Evolutionary conservation across 2,329 filamentous ascomycete species (phyloP).

Genomic region (Teratosphaeria destructans): DNA sequence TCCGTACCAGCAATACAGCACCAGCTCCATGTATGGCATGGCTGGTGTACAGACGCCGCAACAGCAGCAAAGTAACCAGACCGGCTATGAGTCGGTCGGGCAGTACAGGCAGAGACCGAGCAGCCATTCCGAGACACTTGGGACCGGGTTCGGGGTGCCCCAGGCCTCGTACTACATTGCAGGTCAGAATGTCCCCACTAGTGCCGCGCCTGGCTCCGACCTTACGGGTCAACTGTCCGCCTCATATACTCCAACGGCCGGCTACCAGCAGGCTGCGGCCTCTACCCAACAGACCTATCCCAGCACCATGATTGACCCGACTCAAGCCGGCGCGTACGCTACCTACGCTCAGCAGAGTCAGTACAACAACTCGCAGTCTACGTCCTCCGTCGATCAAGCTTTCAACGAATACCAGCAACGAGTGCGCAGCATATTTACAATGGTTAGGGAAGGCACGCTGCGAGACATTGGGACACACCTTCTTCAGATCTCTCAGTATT

Average conservation of each 20-base stretch:
- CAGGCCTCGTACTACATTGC: slow-evolving; percentile 57
- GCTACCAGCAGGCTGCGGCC: slow-evolving; percentile 50
- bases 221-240: slow-evolving; percentile 54
- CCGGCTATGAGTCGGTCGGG: slow-evolving; percentile 61
- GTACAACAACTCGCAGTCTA: slow-evolving; percentile 1
- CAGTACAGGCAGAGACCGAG: slow-evolving; percentile 68
- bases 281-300: slow-evolving; percentile 42
- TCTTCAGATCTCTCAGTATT: slow-evolving; percentile 54
- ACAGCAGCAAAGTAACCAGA: slow-evolving; percentile 40
- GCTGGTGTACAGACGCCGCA: slow-evolving; percentile 48
- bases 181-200: slow-evolving; percentile 49
- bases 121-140: slow-evolving; percentile 66
- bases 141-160: slow-evolving; percentile 56
- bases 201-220: slow-evolving; percentile 44
- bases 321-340: slow-evolving; percentile 25
- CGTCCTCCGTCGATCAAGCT: slow-evolving; percentile 47
- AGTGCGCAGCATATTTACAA: slow-evolving; percentile 57
- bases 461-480: slow-evolving; percentile 49
- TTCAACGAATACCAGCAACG: slow-evolving; percentile 53
- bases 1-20: slow-evolving; percentile 50
- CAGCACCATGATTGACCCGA: slow-evolving; percentile 42
- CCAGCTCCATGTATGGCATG: slow-evolving; percentile 72
- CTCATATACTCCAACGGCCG: slow-evolving; percentile 50
- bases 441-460: slow-evolving; percentile 53
- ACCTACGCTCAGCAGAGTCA: slow-evolving; percentile 9